Evolutionary conservation across 441 rosid species (phyloP).

Genomic region (Populus hybrid): DNA sequence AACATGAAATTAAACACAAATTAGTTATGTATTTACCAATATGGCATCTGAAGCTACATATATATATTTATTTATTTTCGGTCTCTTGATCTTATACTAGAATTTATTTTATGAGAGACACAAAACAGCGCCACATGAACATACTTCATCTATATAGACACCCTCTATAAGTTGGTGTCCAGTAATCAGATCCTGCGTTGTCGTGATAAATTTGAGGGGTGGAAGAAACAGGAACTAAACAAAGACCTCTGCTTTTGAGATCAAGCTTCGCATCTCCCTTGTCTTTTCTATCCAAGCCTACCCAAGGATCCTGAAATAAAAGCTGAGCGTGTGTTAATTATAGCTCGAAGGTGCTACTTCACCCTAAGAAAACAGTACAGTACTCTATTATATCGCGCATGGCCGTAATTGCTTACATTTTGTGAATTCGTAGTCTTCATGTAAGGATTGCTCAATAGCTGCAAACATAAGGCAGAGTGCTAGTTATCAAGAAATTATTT

Average conservation of each 20-base stretch:
- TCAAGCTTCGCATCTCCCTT: constrained; percentile 52
- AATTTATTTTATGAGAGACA: background rate
- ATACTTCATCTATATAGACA: constrained; percentile 53
- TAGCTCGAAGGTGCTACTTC: background rate
- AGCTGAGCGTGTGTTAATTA: background rate
- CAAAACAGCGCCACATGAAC: background rate
- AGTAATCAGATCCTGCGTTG: constrained; percentile 67
- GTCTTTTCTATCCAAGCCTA: constrained; percentile 59
- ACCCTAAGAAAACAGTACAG: background rate
- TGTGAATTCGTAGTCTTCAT: constrained; percentile 52
- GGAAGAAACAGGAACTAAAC: constrained; percentile 72
- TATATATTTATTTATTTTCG: background rate
- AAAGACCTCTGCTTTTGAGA: constrained; percentile 69
- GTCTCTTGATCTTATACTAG: background rate
- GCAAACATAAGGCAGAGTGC: constrained; percentile 21
- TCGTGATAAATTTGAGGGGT: constrained; percentile 62
- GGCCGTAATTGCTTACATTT: constrained; percentile 31
- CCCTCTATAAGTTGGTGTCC: constrained; percentile 80
- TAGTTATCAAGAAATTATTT: background rate
- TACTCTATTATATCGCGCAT: background rate
- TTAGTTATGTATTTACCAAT: background rate
- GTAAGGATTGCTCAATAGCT: constrained; percentile 77
- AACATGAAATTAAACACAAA: background rate
- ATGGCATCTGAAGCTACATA: background rate
- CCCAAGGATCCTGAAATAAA: constrained; percentile 60